Evolutionary conservation across 1,284 basidiomycete species (phyloP).

Genomic region (Fomitopsis palustris): DNA sequence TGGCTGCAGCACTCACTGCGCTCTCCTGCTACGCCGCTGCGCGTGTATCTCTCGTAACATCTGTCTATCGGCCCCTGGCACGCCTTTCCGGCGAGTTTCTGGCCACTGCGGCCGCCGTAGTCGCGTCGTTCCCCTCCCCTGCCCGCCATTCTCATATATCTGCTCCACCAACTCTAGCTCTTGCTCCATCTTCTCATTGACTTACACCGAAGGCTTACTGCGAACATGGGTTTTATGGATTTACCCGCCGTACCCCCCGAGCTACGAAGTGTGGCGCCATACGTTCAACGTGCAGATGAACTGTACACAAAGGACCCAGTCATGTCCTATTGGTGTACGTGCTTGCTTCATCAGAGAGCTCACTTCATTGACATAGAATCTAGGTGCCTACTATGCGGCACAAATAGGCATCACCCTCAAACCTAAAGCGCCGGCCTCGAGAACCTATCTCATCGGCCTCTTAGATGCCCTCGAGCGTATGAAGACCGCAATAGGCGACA

Average conservation of each 20-base stretch:
- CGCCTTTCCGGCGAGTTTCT: too few relatives aligned
- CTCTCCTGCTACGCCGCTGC: not conserved
- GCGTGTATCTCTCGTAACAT: too few relatives aligned
- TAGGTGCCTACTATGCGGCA: constrained; percentile 88
- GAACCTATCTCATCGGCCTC: constrained; percentile 70
- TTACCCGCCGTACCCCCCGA: constrained; percentile 53
- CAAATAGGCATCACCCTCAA: constrained; percentile 80
- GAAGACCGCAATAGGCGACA: constrained; percentile 71
- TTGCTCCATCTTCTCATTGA: not conserved
- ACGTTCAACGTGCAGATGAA: constrained; percentile 88
- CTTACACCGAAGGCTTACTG: not conserved
- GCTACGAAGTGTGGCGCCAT: constrained; percentile 69
- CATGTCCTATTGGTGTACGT: constrained; percentile 92
- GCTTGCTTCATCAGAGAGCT: not conserved
- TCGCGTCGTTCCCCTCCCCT: too few relatives aligned
- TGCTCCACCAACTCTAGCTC: not conserved
- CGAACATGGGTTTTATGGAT: constrained; percentile 33
- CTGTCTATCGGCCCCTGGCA: too few relatives aligned
- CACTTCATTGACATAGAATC: not conserved
- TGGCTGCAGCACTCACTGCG: not conserved
- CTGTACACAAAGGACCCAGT: constrained; percentile 79
- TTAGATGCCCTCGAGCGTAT: constrained; percentile 80
- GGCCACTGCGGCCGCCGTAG: too few relatives aligned
- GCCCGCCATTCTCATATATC: too few relatives aligned
- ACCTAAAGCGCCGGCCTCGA: constrained; percentile 55